These are phyloP conservation scores for Tanacetum coccineum DNA, from an alignment of 129 eudicot genomes.

Conservation along the genomic window DNA sequence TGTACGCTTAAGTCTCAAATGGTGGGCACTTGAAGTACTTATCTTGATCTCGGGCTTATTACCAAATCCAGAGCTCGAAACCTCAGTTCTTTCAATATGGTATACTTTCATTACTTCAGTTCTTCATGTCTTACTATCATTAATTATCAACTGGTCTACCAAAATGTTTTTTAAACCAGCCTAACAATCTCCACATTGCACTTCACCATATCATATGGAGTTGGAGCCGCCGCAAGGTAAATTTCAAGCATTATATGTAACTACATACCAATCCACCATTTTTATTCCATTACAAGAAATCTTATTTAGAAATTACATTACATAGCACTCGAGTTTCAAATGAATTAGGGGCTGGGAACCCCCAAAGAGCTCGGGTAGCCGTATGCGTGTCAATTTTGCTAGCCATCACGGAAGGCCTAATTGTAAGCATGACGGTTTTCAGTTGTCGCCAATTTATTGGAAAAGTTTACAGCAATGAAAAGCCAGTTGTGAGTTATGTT, in stretches of 20 bases:
- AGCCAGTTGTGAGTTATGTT: conserved; percentile 47
- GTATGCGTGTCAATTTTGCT: conserved; percentile 34
- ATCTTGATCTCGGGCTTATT: conserved; percentile 53
- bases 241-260: not conserved
- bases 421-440: conserved; percentile 31
- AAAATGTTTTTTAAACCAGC: conserved; percentile 25
- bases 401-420: conserved; percentile 40
- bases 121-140: not conserved
- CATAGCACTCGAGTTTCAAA: conserved; percentile 70
- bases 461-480: conserved; percentile 48
- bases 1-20: conserved; percentile 38
- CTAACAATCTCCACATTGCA: conserved; percentile 43
- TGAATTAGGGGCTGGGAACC: conserved; percentile 73
- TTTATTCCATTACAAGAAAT: not conserved
- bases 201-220: conserved; percentile 51
- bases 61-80: conserved; percentile 61
- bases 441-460: conserved; percentile 45
- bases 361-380: conserved; percentile 51
- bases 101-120: conserved; percentile 10
- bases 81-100: conserved; percentile 66
- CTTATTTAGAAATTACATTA: not conserved
- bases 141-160: not conserved
- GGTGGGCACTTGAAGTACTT: conserved; percentile 69
- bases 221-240: conserved; percentile 63
- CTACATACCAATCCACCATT: no score